Conservation (phyloP, 2,329 filamentous ascomycete species). For the Cercospora nicotianae region DNA sequence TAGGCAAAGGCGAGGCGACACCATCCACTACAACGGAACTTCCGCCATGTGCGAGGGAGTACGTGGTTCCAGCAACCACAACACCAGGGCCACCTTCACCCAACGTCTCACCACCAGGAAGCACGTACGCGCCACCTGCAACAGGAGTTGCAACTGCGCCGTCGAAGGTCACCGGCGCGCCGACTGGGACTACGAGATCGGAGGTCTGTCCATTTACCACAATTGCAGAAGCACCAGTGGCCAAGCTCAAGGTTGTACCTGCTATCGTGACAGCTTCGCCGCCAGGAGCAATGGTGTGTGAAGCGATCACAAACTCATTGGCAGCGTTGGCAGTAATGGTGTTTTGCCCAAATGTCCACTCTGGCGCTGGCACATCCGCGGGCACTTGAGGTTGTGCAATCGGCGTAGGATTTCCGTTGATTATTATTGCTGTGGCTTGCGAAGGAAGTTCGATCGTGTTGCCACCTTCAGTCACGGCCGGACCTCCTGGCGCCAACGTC, state of each 20-base stretch:
- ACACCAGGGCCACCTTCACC: constrained; percentile 19
- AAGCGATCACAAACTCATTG: constrained; percentile 15
- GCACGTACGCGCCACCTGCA: constrained; percentile 9
- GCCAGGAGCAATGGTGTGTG: constrained; percentile 16
- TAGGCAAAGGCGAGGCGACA: constrained; percentile 12
- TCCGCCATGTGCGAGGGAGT: neutral
- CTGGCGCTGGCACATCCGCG: constrained; percentile 2
- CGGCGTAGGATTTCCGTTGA: constrained; percentile 14
- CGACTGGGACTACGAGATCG: constrained; percentile 4
- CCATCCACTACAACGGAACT: constrained; percentile 9
- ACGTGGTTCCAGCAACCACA: constrained; percentile 1
- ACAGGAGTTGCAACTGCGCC: constrained; percentile 11
- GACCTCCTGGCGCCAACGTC: neutral
- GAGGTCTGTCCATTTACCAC: constrained; percentile 9
- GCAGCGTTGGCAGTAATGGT: constrained; percentile 21
- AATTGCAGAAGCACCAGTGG: neutral
- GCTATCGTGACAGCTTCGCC: constrained; percentile 6
- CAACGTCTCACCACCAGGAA: constrained; percentile 15
- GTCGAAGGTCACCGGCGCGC: constrained; percentile 7
- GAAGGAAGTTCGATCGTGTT: constrained; percentile 20
- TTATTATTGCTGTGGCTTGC: constrained; percentile 33
- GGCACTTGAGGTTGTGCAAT: constrained; percentile 2
- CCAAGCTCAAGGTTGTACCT: constrained; percentile 2
- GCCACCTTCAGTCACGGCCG: constrained; percentile 9
- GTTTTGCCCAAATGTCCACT: constrained; percentile 14